Evolutionary conservation across 75 land plant genomes (phyloP).

Genomic region (Pinus taeda): DNA sequence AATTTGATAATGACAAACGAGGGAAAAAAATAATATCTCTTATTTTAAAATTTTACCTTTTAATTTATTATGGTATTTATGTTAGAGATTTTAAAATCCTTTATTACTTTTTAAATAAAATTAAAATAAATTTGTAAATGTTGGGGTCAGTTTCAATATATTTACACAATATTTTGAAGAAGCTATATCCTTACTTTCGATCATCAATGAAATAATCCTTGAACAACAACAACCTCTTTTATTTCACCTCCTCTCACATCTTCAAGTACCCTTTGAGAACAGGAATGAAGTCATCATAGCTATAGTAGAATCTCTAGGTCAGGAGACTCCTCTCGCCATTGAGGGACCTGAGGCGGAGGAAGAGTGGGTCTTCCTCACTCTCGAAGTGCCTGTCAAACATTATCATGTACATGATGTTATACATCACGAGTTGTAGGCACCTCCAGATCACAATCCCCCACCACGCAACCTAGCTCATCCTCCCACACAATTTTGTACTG

Average conservation of each 20-base stretch:
- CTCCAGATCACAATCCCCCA: slow-evolving; percentile 61
- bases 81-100: no score
- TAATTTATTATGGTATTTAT: no score
- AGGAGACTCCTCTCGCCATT: slow-evolving; percentile 76
- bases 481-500: slow-evolving; percentile 70
- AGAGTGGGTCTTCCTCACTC: slow-evolving; percentile 72
- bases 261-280: slow-evolving; percentile 69
- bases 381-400: slow-evolving; percentile 83
- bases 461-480: slow-evolving; percentile 49
- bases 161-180: no score
- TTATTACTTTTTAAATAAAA: no score
- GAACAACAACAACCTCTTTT: slow-evolving; percentile 58
- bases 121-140: no score
- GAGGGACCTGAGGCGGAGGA: slow-evolving; percentile 43
- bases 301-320: slow-evolving; percentile 92
- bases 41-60: no score
- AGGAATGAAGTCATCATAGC: slow-evolving; percentile 95
- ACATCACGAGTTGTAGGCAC: slow-evolving; percentile 85
- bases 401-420: slow-evolving; percentile 82
- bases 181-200: slow-evolving; percentile 45
- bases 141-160: no score
- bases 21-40: no score
- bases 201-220: slow-evolving; percentile 67
- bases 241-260: slow-evolving; percentile 67
- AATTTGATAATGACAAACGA: no score